Evolutionary conservation across 306 rosid genomes (phyloP).

Genomic region (Lagenaria siceraria): DNA sequence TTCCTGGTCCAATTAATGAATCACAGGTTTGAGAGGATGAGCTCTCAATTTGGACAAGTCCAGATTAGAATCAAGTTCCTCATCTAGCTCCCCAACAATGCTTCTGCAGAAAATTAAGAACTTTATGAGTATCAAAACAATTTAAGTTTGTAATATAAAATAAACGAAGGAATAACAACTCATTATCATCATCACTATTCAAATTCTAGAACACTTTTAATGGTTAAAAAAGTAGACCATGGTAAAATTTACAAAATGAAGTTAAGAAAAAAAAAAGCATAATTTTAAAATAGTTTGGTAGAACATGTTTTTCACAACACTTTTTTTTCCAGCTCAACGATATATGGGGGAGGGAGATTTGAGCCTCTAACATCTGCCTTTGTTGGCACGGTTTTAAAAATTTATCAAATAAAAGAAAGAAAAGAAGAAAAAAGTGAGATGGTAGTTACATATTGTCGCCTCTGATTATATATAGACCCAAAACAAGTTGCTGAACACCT

Average conservation of each 20-base stretch:
- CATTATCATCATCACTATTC: neutral
- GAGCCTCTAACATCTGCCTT: no score
- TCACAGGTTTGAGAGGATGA: slow-evolving; percentile 80
- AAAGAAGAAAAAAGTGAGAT: neutral
- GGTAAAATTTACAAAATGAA: neutral
- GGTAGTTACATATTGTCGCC: slow-evolving; percentile 85
- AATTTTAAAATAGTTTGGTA: no score
- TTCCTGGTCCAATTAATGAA: slow-evolving; percentile 33
- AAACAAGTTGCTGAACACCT: slow-evolving; percentile 88
- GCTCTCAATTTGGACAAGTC: slow-evolving; percentile 80
- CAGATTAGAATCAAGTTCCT: slow-evolving; percentile 68
- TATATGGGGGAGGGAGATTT: no score
- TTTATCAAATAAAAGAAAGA: no score
- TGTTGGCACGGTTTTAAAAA: no score
- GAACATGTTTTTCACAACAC: neutral
- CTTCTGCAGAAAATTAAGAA: slow-evolving; percentile 49
- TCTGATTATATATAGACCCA: slow-evolving; percentile 85
- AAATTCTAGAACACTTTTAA: neutral
- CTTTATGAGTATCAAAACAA: neutral
- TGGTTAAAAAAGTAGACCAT: neutral
- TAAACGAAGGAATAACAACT: neutral
- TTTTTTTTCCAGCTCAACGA: no score
- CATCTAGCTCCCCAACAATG: slow-evolving; percentile 91
- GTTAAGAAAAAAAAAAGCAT: neutral
- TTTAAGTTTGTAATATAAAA: neutral